These are phyloP conservation scores for Mycena metata DNA, from an alignment of 768 basidiomycete genomes.

Conservation along the genomic window DNA sequence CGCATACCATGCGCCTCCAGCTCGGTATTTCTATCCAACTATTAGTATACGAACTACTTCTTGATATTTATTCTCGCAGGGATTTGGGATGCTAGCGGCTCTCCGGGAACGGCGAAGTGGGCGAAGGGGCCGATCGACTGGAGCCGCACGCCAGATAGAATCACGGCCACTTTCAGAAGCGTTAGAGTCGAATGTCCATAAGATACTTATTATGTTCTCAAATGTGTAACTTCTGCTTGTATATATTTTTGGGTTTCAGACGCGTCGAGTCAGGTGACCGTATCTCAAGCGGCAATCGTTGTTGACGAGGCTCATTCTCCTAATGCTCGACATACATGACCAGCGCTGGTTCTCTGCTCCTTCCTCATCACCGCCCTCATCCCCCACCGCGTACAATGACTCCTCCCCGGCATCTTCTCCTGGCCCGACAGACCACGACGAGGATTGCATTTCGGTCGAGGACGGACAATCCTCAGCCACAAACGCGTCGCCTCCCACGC, in stretches of 20 bases:
- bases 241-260: too few relatives aligned
- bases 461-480: slow-evolving; percentile 26
- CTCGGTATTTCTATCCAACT: slow-evolving; percentile 51
- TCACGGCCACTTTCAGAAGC: slow-evolving; percentile 52
- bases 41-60: neutral
- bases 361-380: slow-evolving; percentile 48
- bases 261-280: slow-evolving; percentile 2
- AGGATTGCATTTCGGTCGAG: neutral
- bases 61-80: slow-evolving; percentile 29
- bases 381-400: slow-evolving; percentile 47
- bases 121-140: slow-evolving; percentile 59
- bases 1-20: slow-evolving; percentile 53
- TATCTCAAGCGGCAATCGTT: too few relatives aligned
- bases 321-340: slow-evolving; percentile 7
- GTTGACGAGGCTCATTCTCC: neutral
- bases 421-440: slow-evolving; percentile 35
- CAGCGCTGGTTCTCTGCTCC: slow-evolving; percentile 12
- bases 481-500: slow-evolving; percentile 47
- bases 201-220: too few relatives aligned
- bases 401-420: slow-evolving; percentile 70
- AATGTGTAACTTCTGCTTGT: too few relatives aligned
- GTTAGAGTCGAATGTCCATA: slow-evolving; percentile 52
- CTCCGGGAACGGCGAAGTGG: slow-evolving; percentile 58
- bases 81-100: slow-evolving; percentile 61
- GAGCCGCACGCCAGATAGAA: slow-evolving; percentile 46